Percentiles rank a stretch among this genome's conserved stretches.
These are phyloP conservation scores for Plectosphaerella sp. DNA, from an alignment of 2,329 filamentous ascomycete species.

Conservation along the genomic window DNA sequence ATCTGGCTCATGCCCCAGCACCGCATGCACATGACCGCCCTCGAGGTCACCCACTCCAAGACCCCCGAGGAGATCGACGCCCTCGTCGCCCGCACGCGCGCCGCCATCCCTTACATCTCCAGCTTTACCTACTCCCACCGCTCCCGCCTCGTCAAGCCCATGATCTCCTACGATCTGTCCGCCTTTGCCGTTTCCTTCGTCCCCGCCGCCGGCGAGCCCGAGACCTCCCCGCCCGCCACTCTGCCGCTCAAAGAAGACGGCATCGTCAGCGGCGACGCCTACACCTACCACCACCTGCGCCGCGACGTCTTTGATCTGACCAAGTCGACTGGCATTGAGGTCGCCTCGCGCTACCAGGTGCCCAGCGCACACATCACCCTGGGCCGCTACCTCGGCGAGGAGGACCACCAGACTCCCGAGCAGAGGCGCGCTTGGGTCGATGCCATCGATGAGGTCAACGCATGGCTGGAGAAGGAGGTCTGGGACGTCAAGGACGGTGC, in stretches of 20 bases:
- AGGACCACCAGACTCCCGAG: conserved; percentile 55
- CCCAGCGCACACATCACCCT: conserved; percentile 89
- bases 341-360: conserved; percentile 79
- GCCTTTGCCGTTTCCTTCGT: conserved; percentile 85
- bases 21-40: conserved; percentile 76
- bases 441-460: conserved; percentile 72
- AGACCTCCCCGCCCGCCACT: conserved; percentile 32
- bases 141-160: conserved; percentile 73
- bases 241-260: conserved; percentile 27
- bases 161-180: conserved; percentile 78
- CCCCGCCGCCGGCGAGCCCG: conserved; percentile 64
- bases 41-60: conserved; percentile 80
- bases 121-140: conserved; percentile 65
- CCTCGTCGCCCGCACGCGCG: conserved; percentile 54
- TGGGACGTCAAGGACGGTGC: conserved; percentile 53
- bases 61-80: conserved; percentile 63
- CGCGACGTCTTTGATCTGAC: conserved; percentile 68
- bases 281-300: conserved; percentile 88
- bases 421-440: conserved; percentile 62
- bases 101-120: conserved; percentile 54
- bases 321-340: conserved; percentile 56
- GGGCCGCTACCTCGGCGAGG: conserved; percentile 68
- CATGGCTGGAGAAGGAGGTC: conserved; percentile 64
- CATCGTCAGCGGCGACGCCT: conserved; percentile 53
- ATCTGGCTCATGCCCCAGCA: conserved; percentile 83